Evolutionary conservation across 495 filamentous ascomycete genomes (phyloP).

Genomic region (Neurospora terricola): DNA sequence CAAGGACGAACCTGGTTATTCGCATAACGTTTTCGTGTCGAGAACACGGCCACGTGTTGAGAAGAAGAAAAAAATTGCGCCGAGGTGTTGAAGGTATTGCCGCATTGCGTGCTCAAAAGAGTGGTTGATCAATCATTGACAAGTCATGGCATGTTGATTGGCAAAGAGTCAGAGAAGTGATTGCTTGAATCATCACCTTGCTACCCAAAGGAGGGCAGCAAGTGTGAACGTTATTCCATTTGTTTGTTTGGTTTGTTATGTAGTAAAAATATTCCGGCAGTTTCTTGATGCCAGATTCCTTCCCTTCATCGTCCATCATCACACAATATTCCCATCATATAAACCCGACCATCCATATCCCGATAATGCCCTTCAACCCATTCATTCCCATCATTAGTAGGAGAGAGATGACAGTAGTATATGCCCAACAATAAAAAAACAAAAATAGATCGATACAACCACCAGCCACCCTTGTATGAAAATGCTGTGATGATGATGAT

Average conservation of each 20-base stretch:
- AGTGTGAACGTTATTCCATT: neutral
- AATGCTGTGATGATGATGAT: neutral
- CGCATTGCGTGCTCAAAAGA: neutral
- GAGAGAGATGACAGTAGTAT: neutral
- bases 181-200: neutral
- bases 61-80: neutral
- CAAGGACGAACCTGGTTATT: neutral
- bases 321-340: neutral
- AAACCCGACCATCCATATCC: neutral
- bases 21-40: neutral
- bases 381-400: neutral
- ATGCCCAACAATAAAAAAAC: neutral
- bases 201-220: neutral
- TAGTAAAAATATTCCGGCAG: neutral
- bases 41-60: neutral
- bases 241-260: neutral
- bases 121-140: neutral
- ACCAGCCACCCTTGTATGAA: neutral
- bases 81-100: neutral
- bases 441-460: neutral
- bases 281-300: neutral
- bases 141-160: too few relatives aligned
- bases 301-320: neutral
- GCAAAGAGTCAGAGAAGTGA: neutral
- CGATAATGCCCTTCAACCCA: neutral